Evolutionary conservation across 257 asterid species (phyloP).

Genomic region (Cynanchum wilfordii): DNA sequence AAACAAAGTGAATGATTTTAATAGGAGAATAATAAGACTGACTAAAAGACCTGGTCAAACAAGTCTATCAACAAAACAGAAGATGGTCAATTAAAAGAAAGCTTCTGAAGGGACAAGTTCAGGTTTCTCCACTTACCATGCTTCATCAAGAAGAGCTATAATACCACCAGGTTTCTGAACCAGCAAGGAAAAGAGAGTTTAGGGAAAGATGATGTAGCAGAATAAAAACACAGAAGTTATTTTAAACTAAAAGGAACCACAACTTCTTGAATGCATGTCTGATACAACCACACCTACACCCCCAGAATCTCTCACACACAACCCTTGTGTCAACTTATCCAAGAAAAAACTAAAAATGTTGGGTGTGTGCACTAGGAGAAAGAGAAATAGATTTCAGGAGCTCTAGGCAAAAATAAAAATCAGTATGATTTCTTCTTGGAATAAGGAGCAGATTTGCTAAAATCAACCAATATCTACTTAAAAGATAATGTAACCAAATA

Average conservation of each 20-base stretch:
- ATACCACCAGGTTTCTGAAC: slow-evolving; percentile 98
- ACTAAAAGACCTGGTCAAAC: neutral
- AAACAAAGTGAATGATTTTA: slow-evolving; percentile 20
- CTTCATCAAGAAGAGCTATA: slow-evolving; percentile 97
- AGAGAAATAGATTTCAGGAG: neutral
- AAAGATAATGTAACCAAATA: neutral
- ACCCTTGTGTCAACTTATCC: neutral
- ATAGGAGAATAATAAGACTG: slow-evolving; percentile 12
- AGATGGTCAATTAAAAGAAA: neutral
- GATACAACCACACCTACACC: neutral
- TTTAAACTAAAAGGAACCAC: neutral
- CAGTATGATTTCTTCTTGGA: neutral
- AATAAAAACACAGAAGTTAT: neutral
- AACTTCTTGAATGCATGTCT: neutral
- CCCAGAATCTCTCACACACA: neutral
- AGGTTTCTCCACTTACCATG: slow-evolving; percentile 55
- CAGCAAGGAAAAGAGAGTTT: slow-evolving; percentile 16
- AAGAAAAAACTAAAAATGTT: neutral
- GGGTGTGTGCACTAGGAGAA: neutral
- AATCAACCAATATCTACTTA: neutral
- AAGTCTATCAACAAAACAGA: neutral
- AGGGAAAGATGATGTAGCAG: neutral
- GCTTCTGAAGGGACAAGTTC: neutral
- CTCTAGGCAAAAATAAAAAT: neutral
- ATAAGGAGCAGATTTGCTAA: neutral